Conservation (phyloP, 345 rosid genomes). For the Aquilaria malaccensis region DNA sequence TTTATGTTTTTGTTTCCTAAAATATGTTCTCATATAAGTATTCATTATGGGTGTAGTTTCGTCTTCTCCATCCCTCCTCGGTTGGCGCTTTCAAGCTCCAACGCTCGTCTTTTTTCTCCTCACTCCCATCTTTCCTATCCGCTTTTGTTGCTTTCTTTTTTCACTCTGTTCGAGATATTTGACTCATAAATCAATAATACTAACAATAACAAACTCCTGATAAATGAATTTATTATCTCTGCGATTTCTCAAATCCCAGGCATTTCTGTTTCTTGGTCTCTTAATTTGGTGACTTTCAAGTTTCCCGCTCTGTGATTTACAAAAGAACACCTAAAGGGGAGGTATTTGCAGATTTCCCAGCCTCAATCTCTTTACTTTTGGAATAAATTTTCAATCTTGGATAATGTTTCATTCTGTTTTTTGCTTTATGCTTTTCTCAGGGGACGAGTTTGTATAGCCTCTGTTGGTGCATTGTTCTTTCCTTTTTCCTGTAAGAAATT, state of each 20-base stretch:
- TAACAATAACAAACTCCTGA: not conserved
- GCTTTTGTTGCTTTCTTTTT: constrained; percentile 28
- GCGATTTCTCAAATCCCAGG: constrained; percentile 12
- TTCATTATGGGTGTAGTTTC: not conserved
- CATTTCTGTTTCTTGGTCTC: constrained; percentile 38
- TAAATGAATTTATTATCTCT: constrained; percentile 4
- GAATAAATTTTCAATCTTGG: constrained; percentile 1
- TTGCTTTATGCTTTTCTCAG: constrained; percentile 18
- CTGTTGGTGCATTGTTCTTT: constrained; percentile 16
- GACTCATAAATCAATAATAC: not conserved
- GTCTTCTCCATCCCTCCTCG: constrained; percentile 22
- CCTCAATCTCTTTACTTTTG: not conserved
- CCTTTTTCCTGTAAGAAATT: constrained; percentile 18
- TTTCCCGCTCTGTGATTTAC: constrained; percentile 56
- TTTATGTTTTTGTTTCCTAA: not conserved
- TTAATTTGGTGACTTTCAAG: constrained; percentile 32
- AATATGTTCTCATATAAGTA: too few relatives aligned
- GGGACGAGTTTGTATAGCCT: constrained; percentile 7
- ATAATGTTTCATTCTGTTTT: constrained; percentile 6
- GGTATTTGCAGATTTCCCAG: constrained; percentile 1
- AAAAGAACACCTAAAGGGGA: constrained; percentile 3
- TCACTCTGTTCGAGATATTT: constrained; percentile 30
- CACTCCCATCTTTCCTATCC: constrained; percentile 21
- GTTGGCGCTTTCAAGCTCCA: constrained; percentile 29
- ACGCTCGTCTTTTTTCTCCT: constrained; percentile 39